phyloP scores from a whole-genome alignment of 2,329 filamentous ascomycete genomes.

The Penicillium sp. region DNA sequence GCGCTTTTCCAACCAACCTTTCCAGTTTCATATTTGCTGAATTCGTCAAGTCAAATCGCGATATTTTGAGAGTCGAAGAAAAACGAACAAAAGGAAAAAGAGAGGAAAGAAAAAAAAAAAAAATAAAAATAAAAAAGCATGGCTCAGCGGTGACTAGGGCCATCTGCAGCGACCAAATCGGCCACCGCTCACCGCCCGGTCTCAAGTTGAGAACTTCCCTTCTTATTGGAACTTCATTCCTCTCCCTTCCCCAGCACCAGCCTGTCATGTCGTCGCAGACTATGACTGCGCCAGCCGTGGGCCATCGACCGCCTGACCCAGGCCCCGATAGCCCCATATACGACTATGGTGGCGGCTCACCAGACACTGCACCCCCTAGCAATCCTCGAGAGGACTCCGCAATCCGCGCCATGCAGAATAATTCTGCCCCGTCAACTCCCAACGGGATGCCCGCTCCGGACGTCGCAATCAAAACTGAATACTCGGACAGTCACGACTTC shows the following conservation, averaged over 20 bases:
- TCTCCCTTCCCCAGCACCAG: conserved; percentile 19
- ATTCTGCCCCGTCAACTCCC: conserved; percentile 29
- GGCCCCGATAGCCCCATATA: conserved; percentile 35
- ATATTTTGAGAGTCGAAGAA: background rate
- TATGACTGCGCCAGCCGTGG: conserved; percentile 42
- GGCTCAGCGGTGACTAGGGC: conserved; percentile 15
- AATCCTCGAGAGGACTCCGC: conserved; percentile 31
- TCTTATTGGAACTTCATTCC: conserved; percentile 18
- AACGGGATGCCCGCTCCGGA: conserved; percentile 25
- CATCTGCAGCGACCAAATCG: conserved; percentile 19
- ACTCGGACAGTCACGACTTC: conserved; percentile 19
- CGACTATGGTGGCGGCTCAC: conserved; percentile 32
- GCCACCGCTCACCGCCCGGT: conserved; percentile 22
- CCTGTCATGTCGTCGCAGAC: conserved; percentile 42
- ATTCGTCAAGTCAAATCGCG: background rate
- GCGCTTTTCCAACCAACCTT: background rate
- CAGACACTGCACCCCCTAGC: conserved; percentile 23
- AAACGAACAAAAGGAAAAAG: background rate
- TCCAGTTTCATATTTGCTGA: background rate
- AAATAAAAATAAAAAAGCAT: background rate
- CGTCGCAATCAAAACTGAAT: conserved; percentile 27
- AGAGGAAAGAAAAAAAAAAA: background rate
- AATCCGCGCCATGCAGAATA: conserved; percentile 32
- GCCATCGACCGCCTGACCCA: conserved; percentile 39
- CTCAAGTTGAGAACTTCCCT: conserved; percentile 22